phyloP scores from a whole-genome alignment of 192 early-diverging fungal species.

The Lunasporangiospora selenospora region DNA sequence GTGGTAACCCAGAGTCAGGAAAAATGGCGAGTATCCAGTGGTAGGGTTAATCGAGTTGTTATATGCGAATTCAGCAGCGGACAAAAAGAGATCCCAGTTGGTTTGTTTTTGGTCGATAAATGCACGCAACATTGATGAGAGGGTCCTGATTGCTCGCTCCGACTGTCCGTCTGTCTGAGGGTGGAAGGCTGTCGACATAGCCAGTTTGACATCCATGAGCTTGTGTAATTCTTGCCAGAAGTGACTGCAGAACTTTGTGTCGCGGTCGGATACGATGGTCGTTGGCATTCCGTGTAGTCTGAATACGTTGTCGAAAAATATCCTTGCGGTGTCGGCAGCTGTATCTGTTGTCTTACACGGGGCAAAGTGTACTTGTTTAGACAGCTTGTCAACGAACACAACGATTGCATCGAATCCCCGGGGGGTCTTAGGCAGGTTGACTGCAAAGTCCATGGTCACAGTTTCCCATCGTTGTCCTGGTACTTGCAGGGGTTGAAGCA shows the following conservation, averaged over 20 bases:
- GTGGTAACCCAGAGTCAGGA: not conserved
- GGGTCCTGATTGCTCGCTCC: conserved; percentile 16
- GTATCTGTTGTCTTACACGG: not conserved
- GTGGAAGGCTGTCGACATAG: conserved; percentile 25
- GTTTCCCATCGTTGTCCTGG: conserved; percentile 14
- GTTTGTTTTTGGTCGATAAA: conserved; percentile 12
- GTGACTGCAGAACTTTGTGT: conserved; percentile 45
- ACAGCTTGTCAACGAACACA: conserved; percentile 48
- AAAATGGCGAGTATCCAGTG: conserved; percentile 40
- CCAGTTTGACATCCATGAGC: conserved; percentile 30
- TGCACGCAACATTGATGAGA: conserved; percentile 11
- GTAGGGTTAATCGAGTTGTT: conserved; percentile 51
- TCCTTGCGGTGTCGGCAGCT: conserved; percentile 9
- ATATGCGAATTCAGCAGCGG: conserved; percentile 56
- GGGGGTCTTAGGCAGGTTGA: conserved; percentile 7
- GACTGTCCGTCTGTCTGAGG: conserved; percentile 43
- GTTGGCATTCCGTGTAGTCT: conserved; percentile 37
- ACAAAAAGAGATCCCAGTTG: conserved; percentile 54
- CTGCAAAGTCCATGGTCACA: conserved; percentile 53
- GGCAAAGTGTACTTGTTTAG: conserved; percentile 45
- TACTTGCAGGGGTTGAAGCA: not conserved
- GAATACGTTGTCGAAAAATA: conserved; percentile 17
- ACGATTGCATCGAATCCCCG: conserved; percentile 32
- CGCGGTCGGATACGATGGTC: conserved; percentile 54
- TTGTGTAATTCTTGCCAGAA: conserved; percentile 49